Base-by-base conservation (phyloP, 2,329 filamentous ascomycete species). In the Cadophora luteo-olivacea region DNA sequence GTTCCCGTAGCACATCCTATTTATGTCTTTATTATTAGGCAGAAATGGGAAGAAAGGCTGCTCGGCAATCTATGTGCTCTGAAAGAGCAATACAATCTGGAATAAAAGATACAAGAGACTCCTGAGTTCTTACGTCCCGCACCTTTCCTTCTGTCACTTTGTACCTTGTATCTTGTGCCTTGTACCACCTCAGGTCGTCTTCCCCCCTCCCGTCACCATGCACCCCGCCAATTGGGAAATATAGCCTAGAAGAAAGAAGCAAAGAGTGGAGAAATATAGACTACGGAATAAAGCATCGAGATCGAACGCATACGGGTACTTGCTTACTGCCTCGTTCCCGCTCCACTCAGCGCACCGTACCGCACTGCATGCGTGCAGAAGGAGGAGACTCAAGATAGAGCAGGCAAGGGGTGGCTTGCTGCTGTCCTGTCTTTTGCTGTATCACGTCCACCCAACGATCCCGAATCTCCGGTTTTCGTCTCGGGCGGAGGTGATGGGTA, bases 391-490 rank as follows among this genome's bases (percentile, higher is more conserved):
- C 41, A 45, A 19, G 12, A 45, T 2, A 19, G 12, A 45, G 41
- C 41, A 5, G 12, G 41, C 12, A 16, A 5, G 41, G 41, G 41
- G 41, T 14, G 41, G 19, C 45, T 22, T 49, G 45, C 45, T 9
- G 19, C 11, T 8, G n/a, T 49, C 8, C n/a, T 22, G 19, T 22
- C 45, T 45, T 19, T 2, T 14, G 19, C 19, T 22, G 57, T 60
- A 38, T 19, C 57, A 19, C 36, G 14, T 12, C 22, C 9, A 60
- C 14, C 36, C 57, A 60, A 19, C 33, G 36, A 60, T 60, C 57
- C 57, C 57, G 22, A 60, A n/a, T 41, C 57, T 33, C 57, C 22
- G 57, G 57, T 45, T 45, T 41, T 60, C 57, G 33, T 60, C 12
- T 41, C 22, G 14, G 9, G 38, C 7, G 11, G 33, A 60, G n/a